These are phyloP conservation scores for Trichoderma pleuroti DNA, from an alignment of 2,329 filamentous ascomycete species.

Conservation along the genomic window DNA sequence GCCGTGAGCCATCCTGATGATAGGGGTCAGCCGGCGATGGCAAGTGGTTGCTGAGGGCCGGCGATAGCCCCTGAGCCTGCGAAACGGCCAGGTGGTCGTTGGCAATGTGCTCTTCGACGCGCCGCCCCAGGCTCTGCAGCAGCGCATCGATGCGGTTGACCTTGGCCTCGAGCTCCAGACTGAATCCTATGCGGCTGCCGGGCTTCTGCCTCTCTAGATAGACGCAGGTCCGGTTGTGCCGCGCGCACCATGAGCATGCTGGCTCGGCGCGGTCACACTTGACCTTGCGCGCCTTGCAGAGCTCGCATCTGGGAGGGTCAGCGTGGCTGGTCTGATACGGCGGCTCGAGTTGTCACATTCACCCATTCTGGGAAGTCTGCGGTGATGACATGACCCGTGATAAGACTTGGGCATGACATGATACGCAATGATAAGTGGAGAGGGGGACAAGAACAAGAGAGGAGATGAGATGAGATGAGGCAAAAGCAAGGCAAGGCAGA, in stretches of 20 bases:
- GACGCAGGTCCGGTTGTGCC: constrained; percentile 63
- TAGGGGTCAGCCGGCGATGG: constrained; percentile 30
- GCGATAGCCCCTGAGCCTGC: constrained; percentile 27
- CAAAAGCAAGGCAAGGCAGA: background rate
- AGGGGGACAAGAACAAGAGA: background rate
- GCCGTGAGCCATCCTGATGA: constrained; percentile 12
- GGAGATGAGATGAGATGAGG: background rate
- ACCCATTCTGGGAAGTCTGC: background rate
- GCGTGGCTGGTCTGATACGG: background rate
- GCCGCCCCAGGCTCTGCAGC: constrained; percentile 40
- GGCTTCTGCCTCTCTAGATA: constrained; percentile 71
- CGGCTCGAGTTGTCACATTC: background rate
- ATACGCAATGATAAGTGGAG: background rate
- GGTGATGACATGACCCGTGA: background rate
- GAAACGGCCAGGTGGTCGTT: constrained; percentile 29
- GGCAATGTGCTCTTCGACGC: constrained; percentile 42
- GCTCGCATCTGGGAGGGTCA: constrained; percentile 37
- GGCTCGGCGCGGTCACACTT: constrained; percentile 53
- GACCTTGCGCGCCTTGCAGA: constrained; percentile 45
- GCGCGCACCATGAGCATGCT: constrained; percentile 67
- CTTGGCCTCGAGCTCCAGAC: constrained; percentile 56
- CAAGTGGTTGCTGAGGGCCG: constrained; percentile 38
- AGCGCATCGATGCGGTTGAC: constrained; percentile 51
- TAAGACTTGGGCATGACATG: background rate
- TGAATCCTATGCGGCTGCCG: constrained; percentile 59